Evolutionary conservation across 768 basidiomycete species (phyloP), one percentile per base, ranked within the genome.

Genomic region (Tricholoma terreum): DNA sequence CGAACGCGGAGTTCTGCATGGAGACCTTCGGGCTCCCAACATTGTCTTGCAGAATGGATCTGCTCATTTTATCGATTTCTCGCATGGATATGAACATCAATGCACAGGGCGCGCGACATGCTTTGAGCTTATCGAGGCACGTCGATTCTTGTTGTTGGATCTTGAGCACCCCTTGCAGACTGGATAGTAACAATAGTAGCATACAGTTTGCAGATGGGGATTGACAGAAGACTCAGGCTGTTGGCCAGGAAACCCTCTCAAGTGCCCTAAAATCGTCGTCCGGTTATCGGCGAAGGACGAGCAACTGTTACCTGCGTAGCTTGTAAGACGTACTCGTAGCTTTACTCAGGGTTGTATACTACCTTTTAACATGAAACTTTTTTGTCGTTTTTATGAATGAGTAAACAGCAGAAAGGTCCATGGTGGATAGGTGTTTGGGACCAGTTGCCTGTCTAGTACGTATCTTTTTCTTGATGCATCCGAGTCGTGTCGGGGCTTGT

Each of bases 401-500:
- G 27, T 48, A 10, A 48, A 48, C 45, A 48, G 45, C 5, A 48
- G 27, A 48, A 48, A 48, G 45, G 45, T n/a, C 11, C 45, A 19
- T 48, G 27, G 45, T 48, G 19, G 19, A 22, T 19, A 48, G 45
- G 45, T 48, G 45, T 19, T 48, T 48, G 45, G 45, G 12, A 48
- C 45, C 45, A 21, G 19, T 48, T 27, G 27, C 21, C 45, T 48
- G 19, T 6, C 11, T 10, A 48, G 14, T 5, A 48, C 45, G 19
- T 48, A 21, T 21, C 45, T 48, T 48, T 48, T 48, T 48, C 19
- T 27, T 48, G 45, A 21, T n/a, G 45, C 45, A 21, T 48, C 45
- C 27, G 21, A 48, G 45, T 48, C 27, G 27, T 51, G 71, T 21
- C 45, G 11, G 45, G 19, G 19, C 21, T 48, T 48, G 45, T 93